Evolutionary conservation across 2,329 filamentous ascomycete genomes (phyloP).

Genomic region (Aspergillus quadricinctus): DNA sequence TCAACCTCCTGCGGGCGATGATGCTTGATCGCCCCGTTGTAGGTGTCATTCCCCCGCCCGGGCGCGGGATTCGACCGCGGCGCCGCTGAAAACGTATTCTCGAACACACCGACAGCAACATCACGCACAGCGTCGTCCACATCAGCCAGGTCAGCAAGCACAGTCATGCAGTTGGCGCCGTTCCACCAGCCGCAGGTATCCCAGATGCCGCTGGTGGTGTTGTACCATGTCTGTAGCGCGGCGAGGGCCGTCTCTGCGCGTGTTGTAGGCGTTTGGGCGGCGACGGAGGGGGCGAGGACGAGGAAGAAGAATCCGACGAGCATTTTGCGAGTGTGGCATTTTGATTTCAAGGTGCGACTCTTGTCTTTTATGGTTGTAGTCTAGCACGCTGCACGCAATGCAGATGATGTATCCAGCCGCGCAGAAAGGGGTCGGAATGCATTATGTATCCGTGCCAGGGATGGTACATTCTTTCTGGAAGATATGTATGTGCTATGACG

Average conservation of each 20-base stretch:
- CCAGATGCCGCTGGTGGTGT: slow-evolving; percentile 58
- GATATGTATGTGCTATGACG: background rate
- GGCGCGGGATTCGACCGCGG: slow-evolving; percentile 18
- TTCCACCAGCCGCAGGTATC: slow-evolving; percentile 69
- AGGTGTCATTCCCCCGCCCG: slow-evolving; percentile 11
- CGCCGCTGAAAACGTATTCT: slow-evolving; percentile 37
- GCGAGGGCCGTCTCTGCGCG: slow-evolving; percentile 27
- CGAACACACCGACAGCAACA: slow-evolving; percentile 38
- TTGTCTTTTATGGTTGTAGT: background rate
- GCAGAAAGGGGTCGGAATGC: background rate
- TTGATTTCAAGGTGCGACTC: background rate
- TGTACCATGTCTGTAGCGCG: slow-evolving; percentile 60
- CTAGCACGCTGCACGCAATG: too few species aligned
- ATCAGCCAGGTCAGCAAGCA: slow-evolving; percentile 52
- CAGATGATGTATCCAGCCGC: background rate
- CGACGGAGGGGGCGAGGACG: background rate
- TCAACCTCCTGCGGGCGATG: background rate
- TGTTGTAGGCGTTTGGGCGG: background rate
- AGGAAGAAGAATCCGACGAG: background rate
- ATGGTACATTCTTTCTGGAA: background rate
- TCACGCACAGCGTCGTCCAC: slow-evolving; percentile 30
- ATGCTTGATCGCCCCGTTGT: background rate
- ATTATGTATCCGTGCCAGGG: background rate
- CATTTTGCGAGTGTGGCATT: background rate
- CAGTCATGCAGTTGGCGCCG: slow-evolving; percentile 62